Evolutionary conservation across 2,329 filamentous ascomycete genomes (phyloP), one percentile per base, ranked within the genome.

Genomic region (Shiraia sp.): DNA sequence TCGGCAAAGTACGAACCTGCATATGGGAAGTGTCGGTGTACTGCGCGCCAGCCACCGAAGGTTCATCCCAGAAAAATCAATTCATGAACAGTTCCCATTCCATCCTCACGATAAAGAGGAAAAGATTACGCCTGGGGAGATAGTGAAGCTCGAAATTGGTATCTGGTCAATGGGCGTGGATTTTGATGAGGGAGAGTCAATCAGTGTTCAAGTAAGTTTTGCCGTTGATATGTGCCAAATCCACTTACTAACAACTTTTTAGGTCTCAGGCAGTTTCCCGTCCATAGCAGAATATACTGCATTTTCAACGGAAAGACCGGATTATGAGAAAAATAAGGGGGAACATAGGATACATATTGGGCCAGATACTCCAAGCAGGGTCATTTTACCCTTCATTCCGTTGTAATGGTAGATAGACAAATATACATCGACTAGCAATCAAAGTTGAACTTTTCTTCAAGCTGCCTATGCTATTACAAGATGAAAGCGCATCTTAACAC

Each of bases 111-210:
- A 66, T 4, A 53, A 57, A 12, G 62, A 73, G 30, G 63, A 74
- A 30, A 73, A 74, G 50, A 59, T 77, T 1, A 39, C 53, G 2
- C 66, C 64, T 0, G 75, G 74, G 0, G 57, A 69, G 6, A 55
- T 77, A 14, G 72, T 76, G 3, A 69, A 68, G 50, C 55, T 77
- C 4, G 73, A 77, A 32, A 77, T 78, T 42, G 73, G 72, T 0
- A 72, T 78, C 10, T 78, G 73, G 74, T 66, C 70, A 0, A 70
- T 72, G 61, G 74, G 74, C 0, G 65, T 75, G 0, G 70, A 75
- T 19, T 78, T 72, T 51, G 71, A 76, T 3, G 68, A 60, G 5
- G 74, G 71, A 0, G 71, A 76, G 45, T 46, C 45, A 3, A 51
- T 56, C 10, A 58, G 47, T 39, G 43, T 54, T 14, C 47, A 49